Conservation (phyloP, 352 stramenopile genomes). For the Phytopythium delawarense region DNA sequence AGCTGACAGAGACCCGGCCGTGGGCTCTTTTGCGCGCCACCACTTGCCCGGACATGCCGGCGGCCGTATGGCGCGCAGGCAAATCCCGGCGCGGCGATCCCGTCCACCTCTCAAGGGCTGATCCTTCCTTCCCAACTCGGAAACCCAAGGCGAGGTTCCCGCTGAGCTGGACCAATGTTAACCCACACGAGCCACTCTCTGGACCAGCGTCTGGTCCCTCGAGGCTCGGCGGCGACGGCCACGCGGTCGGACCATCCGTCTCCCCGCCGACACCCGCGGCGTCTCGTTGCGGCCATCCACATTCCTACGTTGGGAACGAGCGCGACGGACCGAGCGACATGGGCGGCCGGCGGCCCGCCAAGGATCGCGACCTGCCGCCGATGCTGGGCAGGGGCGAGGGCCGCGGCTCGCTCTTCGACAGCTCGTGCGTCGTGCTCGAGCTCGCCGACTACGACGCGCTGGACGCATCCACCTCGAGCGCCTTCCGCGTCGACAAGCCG, state of each 20-base stretch:
- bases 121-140: background rate
- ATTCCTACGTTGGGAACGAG: background rate
- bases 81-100: background rate
- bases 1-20: background rate
- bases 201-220: background rate
- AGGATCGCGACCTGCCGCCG: background rate
- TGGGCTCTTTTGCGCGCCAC: background rate
- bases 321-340: background rate
- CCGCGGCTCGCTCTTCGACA: constrained; percentile 11
- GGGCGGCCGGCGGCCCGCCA: background rate
- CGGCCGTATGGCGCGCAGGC: background rate
- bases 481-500: constrained; percentile 11
- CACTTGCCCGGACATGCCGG: background rate
- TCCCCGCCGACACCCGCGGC: background rate
- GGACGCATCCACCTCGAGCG: constrained; percentile 4
- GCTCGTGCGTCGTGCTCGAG: constrained; percentile 26
- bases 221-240: background rate
- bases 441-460: constrained; percentile 23
- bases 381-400: background rate
- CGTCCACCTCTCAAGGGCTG: background rate
- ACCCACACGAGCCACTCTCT: background rate
- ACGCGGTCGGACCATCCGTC: background rate
- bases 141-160: background rate
- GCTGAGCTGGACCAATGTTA: background rate
- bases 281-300: background rate